phyloP scores from a whole-genome alignment of 192 early-diverging fungal species.

The Coemansia sp. region DNA sequence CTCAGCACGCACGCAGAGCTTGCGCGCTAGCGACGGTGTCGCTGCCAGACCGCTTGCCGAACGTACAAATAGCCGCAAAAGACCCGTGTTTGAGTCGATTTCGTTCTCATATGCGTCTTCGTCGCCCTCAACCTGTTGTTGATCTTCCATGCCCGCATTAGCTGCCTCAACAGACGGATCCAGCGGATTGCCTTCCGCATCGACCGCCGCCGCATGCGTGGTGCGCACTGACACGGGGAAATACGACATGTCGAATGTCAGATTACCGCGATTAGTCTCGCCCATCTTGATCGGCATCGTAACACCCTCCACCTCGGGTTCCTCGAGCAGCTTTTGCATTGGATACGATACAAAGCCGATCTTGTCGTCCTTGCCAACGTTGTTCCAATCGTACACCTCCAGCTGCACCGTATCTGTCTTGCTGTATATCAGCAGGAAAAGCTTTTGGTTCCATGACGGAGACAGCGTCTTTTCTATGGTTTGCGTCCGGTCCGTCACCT shows the following conservation, averaged over 20 bases:
- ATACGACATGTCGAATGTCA: conserved; percentile 50
- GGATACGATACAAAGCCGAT: conserved; percentile 52
- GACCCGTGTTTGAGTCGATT: conserved; percentile 65
- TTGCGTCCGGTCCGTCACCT: conserved; percentile 62
- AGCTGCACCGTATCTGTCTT: conserved; percentile 72
- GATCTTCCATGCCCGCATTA: conserved; percentile 20
- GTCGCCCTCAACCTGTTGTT: conserved; percentile 23
- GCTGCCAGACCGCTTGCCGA: conserved; percentile 66
- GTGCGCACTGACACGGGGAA: conserved; percentile 46
- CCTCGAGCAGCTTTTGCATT: conserved; percentile 53
- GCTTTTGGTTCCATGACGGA: conserved; percentile 85
- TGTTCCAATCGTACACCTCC: conserved; percentile 81
- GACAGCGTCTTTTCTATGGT: conserved; percentile 71
- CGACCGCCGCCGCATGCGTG: conserved; percentile 42
- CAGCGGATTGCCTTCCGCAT: conserved; percentile 39
- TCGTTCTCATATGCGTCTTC: conserved; percentile 53
- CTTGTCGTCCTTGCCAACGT: conserved; percentile 68
- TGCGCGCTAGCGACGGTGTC: conserved; percentile 44
- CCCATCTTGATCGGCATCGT: conserved; percentile 52
- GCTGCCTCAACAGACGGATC: conserved; percentile 43
- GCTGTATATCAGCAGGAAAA: conserved; percentile 72
- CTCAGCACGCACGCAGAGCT: conserved; percentile 58
- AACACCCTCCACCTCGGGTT: conserved; percentile 50
- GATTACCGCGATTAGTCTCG: conserved; percentile 45
- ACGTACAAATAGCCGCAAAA: conserved; percentile 66